These are phyloP conservation scores for Solanum sejunctum DNA, from an alignment of 257 asterid genomes.

Conservation along the genomic window DNA sequence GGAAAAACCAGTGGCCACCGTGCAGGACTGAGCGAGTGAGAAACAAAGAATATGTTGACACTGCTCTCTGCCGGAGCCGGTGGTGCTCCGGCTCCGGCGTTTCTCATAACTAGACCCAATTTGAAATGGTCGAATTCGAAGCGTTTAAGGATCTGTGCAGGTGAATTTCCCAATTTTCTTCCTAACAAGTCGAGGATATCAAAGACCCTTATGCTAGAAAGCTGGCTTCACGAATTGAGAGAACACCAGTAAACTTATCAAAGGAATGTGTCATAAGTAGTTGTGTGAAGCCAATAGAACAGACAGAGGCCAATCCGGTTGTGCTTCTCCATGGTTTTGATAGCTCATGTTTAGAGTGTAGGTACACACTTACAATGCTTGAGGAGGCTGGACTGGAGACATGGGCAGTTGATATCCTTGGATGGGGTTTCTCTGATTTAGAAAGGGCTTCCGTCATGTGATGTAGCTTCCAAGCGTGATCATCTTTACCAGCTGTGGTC, in stretches of 20 bases:
- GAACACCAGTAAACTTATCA: conserved; percentile 36
- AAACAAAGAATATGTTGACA: neutral
- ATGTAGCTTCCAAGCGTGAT: conserved; percentile 54
- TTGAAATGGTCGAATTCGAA: neutral
- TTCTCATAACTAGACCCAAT: neutral
- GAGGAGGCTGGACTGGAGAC: conserved; percentile 63
- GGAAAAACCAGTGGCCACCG: neutral
- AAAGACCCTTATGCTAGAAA: conserved; percentile 62
- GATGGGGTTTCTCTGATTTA: conserved; percentile 85
- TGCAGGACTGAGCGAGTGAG: neutral
- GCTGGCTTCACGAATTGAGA: conserved; percentile 59
- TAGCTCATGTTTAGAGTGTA: conserved; percentile 88
- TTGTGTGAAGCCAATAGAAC: conserved; percentile 48
- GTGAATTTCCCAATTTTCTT: conserved; percentile 32
- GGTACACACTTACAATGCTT: conserved; percentile 60
- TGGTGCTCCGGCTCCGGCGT: neutral
- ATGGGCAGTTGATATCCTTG: conserved; percentile 82
- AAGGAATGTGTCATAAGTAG: conserved; percentile 57
- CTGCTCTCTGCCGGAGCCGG: neutral
- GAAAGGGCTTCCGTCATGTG: conserved; percentile 54
- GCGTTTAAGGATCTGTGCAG: conserved; percentile 16
- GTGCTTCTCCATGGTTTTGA: conserved; percentile 86
- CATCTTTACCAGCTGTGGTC: conserved; percentile 84
- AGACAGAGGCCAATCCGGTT: conserved; percentile 39
- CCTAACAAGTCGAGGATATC: conserved; percentile 32